Conservation (phyloP, 1,284 basidiomycete species). For the Mycena sp. region DNA sequence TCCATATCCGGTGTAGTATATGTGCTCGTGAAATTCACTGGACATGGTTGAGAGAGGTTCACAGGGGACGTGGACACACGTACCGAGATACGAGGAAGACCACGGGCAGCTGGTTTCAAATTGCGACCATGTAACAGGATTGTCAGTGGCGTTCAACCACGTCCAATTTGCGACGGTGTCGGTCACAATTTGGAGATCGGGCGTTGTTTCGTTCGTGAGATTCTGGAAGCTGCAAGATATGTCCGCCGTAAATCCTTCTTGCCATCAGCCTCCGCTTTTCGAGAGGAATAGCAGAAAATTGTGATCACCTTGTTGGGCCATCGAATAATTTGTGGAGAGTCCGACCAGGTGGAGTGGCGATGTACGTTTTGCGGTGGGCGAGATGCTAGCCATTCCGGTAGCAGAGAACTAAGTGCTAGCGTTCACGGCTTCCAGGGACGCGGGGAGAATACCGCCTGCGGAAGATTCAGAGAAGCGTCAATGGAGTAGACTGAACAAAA, state of each 20-base stretch:
- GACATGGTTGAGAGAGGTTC: too few relatives aligned
- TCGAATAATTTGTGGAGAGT: not conserved
- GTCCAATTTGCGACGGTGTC: not conserved
- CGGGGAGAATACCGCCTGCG: not conserved
- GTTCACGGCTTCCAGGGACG: not conserved
- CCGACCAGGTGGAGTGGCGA: not conserved
- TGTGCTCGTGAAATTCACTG: too few relatives aligned
- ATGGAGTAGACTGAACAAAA: too few relatives aligned
- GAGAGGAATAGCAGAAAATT: too few relatives aligned
- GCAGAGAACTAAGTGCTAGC: not conserved
- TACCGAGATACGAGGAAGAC: too few relatives aligned
- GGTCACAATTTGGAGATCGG: not conserved
- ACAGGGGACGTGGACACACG: too few relatives aligned
- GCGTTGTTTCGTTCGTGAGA: not conserved
- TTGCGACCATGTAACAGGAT: too few relatives aligned
- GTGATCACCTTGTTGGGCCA: not conserved
- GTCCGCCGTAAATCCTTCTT: not conserved
- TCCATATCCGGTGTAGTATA: too few relatives aligned
- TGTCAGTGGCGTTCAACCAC: not conserved
- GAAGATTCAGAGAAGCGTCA: too few relatives aligned
- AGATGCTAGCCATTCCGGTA: not conserved
- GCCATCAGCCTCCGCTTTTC: too few relatives aligned
- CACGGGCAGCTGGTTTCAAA: too few relatives aligned
- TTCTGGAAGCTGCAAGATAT: constrained; percentile 3
- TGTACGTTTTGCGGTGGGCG: not conserved